These are phyloP conservation scores for Alternaria gaisen DNA, from an alignment of 2,329 filamentous ascomycete species.

Conservation along the genomic window DNA sequence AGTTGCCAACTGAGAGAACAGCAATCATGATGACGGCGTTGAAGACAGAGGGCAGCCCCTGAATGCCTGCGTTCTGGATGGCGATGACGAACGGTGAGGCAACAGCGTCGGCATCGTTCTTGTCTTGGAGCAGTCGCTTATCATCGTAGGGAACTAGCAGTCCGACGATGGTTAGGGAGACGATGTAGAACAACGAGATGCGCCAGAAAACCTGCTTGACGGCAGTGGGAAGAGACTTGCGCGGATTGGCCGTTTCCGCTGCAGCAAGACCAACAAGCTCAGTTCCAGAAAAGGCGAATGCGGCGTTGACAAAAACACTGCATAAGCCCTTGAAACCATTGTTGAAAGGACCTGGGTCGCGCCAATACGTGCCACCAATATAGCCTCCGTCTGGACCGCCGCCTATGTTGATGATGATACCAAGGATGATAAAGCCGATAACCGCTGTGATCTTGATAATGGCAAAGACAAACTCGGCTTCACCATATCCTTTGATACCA, in stretches of 20 bases:
- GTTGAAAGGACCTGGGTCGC: constrained; percentile 81
- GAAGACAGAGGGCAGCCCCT: constrained; percentile 85
- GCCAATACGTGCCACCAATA: constrained; percentile 82
- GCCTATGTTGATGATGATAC: constrained; percentile 84
- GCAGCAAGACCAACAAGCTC: constrained; percentile 81
- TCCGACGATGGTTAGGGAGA: constrained; percentile 81
- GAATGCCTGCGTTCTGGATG: constrained; percentile 83
- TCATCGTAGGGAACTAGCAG: constrained; percentile 81
- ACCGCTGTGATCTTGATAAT: constrained; percentile 87
- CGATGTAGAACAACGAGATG: constrained; percentile 76
- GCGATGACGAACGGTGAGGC: constrained; percentile 95
- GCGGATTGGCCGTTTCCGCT: constrained; percentile 79
- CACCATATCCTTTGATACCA: constrained; percentile 81
- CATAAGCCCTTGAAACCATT: constrained; percentile 86
- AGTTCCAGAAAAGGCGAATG: constrained; percentile 78
- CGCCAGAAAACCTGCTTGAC: constrained; percentile 97
- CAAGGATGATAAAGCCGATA: constrained; percentile 88
- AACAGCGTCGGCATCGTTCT: constrained; percentile 69
- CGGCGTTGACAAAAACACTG: constrained; percentile 78
- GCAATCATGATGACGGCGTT: constrained; percentile 94
- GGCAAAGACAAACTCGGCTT: constrained; percentile 88
- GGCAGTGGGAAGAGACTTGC: constrained; percentile 86
- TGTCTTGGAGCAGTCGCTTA: constrained; percentile 66
- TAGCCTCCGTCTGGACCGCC: constrained; percentile 71
- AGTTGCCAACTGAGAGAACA: constrained; percentile 90